Base-by-base conservation (phyloP, 2,329 filamentous ascomycete genomes). In the Neopestalotiopsis rosae region DNA sequence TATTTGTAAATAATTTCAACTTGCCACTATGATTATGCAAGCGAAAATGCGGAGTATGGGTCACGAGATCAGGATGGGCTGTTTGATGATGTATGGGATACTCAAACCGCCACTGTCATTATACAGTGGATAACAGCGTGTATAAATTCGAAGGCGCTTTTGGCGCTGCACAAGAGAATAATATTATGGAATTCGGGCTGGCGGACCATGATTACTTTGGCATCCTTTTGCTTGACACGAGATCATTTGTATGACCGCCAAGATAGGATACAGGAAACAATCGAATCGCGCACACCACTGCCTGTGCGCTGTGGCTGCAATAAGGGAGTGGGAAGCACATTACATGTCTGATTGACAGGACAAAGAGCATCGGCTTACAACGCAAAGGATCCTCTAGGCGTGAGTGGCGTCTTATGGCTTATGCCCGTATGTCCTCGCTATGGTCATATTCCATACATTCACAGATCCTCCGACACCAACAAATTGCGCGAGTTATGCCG, bases 91-190 rank as follows among this genome's bases (percentile, higher is more conserved):
- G 40, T 52, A 45, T 64, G 42, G 61, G 20, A 45, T 38, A 28
- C 61, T 64, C 40, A 49, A 30, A 32, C 20, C 59, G 13, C 30
- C 57, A 59, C 57, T 52, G 45, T 7, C 45, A 59, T 38, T 20
- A 20, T 24, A 32, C 30, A 20, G 59, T 24, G n/a, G 32, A n/a
- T 14, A 28, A 17, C 10, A 45, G 20, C 28, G 40, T 64, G 61
- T 64, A 64, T 64, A 64, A 64, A 64, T 64, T 64, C 61, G 20
- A 64, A 64, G 20, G 40, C 32, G 32, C 17, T 12, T 12, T 30
- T 38, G 38, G 61, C 57, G 24, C 61, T 49, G 14, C 12, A 20
- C 5, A 17, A 28, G 38, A 64, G 38, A 64, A 17, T 49, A 62
- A 62, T 62, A 32, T 59, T 59, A 59, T 14, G 14, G 24, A 32